These are phyloP conservation scores for Trichophyton mentagrophytes DNA, from an alignment of 2,329 filamentous ascomycete genomes.

Conservation along the genomic window DNA sequence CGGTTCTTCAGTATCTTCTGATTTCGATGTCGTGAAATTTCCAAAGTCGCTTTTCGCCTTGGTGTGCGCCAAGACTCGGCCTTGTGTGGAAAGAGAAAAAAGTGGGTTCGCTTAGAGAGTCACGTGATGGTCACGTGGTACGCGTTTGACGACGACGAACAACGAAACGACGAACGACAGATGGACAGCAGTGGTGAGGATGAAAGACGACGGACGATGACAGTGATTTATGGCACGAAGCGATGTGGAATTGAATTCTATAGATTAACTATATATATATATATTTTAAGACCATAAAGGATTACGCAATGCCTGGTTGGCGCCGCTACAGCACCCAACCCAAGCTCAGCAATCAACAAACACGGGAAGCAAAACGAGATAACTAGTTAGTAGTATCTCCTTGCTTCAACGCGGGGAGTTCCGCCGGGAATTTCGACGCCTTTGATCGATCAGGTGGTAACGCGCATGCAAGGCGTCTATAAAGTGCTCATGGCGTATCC, in stretches of 20 bases:
- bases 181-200: neutral
- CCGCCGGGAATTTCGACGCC: neutral
- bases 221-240: neutral
- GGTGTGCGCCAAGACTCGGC: slow-evolving; percentile 14
- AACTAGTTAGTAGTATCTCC: neutral
- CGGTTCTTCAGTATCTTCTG: slow-evolving; percentile 5
- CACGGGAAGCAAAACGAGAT: neutral
- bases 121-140: slow-evolving; percentile 18
- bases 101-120: slow-evolving; percentile 29
- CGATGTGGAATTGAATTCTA: neutral
- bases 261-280: neutral
- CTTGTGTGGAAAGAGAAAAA: slow-evolving; percentile 15
- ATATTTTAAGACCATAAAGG: neutral
- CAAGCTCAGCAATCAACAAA: neutral
- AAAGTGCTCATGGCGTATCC: slow-evolving; percentile 83
- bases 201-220: neutral
- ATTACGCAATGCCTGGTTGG: neutral
- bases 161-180: too few relatives aligned
- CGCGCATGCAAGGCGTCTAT: slow-evolving; percentile 69
- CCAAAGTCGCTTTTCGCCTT: slow-evolving; percentile 5
- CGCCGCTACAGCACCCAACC: neutral
- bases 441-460: slow-evolving; percentile 47
- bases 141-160: neutral
- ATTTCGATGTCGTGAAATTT: slow-evolving; percentile 8
- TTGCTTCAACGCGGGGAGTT: too few relatives aligned